phyloP scores from a whole-genome alignment of 331 rosid genomes.

The Quercus phellos region DNA sequence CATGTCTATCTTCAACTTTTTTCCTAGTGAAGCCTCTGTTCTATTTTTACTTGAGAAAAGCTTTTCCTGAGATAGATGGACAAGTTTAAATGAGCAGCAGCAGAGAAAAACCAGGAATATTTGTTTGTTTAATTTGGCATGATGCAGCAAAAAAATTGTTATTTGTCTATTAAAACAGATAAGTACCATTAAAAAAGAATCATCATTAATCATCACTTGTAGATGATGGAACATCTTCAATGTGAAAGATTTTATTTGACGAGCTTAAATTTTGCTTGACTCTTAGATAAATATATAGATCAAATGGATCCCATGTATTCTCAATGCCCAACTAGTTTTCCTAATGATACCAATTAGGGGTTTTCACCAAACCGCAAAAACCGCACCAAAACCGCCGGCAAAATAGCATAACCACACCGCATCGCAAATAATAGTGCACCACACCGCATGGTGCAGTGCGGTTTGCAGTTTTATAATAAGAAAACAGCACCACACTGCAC shows the following conservation, averaged over 20 bases:
- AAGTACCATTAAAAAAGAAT: background rate
- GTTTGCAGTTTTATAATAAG: no score
- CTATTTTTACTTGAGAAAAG: conserved; percentile 88
- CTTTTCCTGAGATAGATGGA: conserved; percentile 64
- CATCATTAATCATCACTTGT: background rate
- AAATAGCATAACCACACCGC: no score
- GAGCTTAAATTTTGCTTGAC: background rate
- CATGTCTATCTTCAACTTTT: conserved; percentile 89
- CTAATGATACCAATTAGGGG: background rate
- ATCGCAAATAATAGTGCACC: no score
- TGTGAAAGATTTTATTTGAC: background rate
- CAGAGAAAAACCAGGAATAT: conserved; percentile 3
- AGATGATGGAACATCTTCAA: background rate
- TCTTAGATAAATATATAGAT: background rate
- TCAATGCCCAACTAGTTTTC: background rate
- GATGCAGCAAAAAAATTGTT: background rate
- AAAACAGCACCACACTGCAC: no score
- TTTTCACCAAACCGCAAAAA: no score
- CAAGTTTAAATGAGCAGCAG: conserved; percentile 26
- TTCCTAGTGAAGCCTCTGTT: conserved; percentile 76
- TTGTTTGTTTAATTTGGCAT: background rate
- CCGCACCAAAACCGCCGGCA: no score
- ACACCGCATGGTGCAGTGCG: no score
- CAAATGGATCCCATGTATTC: conserved; percentile 9
- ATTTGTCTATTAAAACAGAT: background rate